Base-by-base conservation (phyloP, 345 rosid genomes). In the Raphanus sativus region DNA sequence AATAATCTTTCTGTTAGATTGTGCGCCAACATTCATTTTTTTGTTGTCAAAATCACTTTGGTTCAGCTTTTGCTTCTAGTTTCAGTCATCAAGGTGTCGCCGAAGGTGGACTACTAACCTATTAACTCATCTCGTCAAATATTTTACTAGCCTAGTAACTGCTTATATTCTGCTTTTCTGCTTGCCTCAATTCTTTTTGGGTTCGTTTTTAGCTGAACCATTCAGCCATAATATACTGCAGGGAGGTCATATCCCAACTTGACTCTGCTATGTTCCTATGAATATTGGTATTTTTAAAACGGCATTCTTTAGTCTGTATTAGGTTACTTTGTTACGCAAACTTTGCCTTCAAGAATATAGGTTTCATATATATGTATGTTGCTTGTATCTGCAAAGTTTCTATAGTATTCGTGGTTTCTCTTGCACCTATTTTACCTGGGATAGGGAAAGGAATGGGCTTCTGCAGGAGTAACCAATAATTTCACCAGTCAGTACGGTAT, bases 391-490 rank as follows among this genome's bases (percentile, higher is more conserved):
- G 74, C 83, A 68, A 82, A 85, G 75, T 80, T 84, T 81, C 84
- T 83, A 76, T 91, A 73, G 92, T 82, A 54, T 83, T 71, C 80
- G 79, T 84, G 80, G 83, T 72, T 80, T 71, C 75, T 81, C 85
- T 85, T 90, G 91, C 85, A 81, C 94, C 91, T 89, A 88, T 89
- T 87, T 71, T 91, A 84, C 85, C 86, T 93, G 86, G 59, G 87
- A 82, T 96, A 90, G 97, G 96, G 95, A 89, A 90, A 90, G 90
- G 90, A 93, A 87, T 88, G 96, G 90, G 89, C 97, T 85, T 91
- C 97, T 83, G 95, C 99, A 83, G 98, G 93, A 91, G 98, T 92
- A 89, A 88, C 88, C 90, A 83, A 84, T 92, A 86, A 83, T 85
- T 89, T 86, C 91, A 86, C 83, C 97, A 83, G 76, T 84, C 83